Conservation (phyloP, 495 filamentous ascomycete species). For the Podospora sp. region DNA sequence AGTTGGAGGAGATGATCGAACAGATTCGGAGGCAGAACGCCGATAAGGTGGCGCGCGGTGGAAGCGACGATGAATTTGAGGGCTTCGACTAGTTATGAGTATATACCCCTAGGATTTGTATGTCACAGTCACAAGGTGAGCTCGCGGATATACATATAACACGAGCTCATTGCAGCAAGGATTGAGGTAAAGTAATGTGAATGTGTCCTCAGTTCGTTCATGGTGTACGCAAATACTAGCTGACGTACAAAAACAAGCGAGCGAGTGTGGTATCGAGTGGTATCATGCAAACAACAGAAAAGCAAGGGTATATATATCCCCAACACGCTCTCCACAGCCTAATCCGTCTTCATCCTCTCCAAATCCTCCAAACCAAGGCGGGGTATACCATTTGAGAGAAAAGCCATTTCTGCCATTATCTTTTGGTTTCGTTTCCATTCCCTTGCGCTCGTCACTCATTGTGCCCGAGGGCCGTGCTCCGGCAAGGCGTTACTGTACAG, state of each 20-base stretch:
- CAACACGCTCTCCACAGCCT: not conserved
- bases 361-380: not conserved
- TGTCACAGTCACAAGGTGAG: not conserved
- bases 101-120: not conserved
- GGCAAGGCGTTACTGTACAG: slow-evolving; percentile 13
- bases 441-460: not conserved
- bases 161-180: not conserved
- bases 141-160: too few species aligned
- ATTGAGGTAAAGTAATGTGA: not conserved
- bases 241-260: slow-evolving; percentile 12
- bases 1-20: slow-evolving; percentile 65
- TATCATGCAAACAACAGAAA: slow-evolving; percentile 6
- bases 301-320: slow-evolving; percentile 12
- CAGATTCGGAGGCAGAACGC: slow-evolving; percentile 61
- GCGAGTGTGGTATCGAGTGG: slow-evolving; percentile 34
- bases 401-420: not conserved
- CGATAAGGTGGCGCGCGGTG: slow-evolving; percentile 43
- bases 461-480: not conserved
- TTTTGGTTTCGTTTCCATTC: not conserved
- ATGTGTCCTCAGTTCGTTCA: not conserved
- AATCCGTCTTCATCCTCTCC: not conserved
- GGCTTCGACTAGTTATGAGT: slow-evolving; percentile 42
- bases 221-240: not conserved
- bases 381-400: not conserved
- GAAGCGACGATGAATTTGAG: slow-evolving; percentile 47